Evolutionary conservation across 2,329 filamentous ascomycete genomes (phyloP), one percentile per base, ranked within the genome.

Genomic region (Alternaria solani): DNA sequence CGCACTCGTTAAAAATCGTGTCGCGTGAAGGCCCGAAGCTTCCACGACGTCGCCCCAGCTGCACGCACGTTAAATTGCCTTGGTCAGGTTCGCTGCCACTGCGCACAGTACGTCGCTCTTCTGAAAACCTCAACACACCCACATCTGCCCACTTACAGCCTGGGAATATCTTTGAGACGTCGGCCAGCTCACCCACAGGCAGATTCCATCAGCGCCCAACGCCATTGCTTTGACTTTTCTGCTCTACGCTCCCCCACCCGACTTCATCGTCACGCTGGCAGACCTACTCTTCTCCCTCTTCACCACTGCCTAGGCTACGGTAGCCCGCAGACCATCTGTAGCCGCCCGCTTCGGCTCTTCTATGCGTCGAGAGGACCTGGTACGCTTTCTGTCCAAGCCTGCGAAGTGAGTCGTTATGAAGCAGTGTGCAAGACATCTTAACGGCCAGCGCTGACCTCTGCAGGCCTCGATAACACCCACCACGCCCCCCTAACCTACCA

Each of bases 341-440:
- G 57, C 54, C 66, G 55, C 57, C 63, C 65, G 43, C 51, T 56
- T 61, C 62, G 73, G 65, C 65, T 69, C 67, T 80, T 92, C 88
- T 89, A 97, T 97, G 93, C 94, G 88, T 91, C 90, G 87, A 81
- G 91, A 90, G 84, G 92, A 96, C 82, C 89, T 96, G 77, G 88
- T 96, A 79, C 91, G 93, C 84, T 95, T 96, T 85, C 88, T 97
- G 74, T 96, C 92, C 79, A 95, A 95, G 86, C 93, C 93, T 79
- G 92, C 92, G 81, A 96, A 96, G 93, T 96, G 83, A 79, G 91
- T 84, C 55, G 32, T 59, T 28, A 48, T 46, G 26, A 49, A 46
- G 42, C 47, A 49, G 56, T 20, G 20, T 47, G 8, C 28, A 43
- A 30, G 53, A 65, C 14, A 20, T 14, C 5, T n/a, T 28, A 25